Percentiles rank a stretch among this genome's conserved stretches.
These are phyloP conservation scores for Mikania micrantha DNA, from an alignment of 129 eudicot species.

Conservation along the genomic window DNA sequence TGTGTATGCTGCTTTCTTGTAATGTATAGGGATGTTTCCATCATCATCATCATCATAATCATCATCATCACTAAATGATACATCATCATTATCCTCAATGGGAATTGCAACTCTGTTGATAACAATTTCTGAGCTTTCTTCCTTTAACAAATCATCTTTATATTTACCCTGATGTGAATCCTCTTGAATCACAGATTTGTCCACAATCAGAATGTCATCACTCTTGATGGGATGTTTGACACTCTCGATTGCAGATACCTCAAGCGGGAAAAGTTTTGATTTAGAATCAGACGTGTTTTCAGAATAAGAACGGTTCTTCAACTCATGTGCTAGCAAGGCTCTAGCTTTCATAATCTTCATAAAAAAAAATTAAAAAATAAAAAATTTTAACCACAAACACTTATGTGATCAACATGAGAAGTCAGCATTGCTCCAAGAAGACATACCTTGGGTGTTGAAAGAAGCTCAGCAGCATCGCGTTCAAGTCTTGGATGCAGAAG, in stretches of 20 bases:
- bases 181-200: conserved; percentile 47
- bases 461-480: conserved; percentile 49
- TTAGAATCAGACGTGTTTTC: conserved; percentile 20
- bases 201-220: conserved; percentile 46
- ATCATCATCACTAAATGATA: conserved; percentile 91
- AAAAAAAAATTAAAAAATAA: background rate
- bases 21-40: conserved; percentile 44
- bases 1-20: conserved; percentile 32
- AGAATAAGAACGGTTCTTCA: conserved; percentile 27
- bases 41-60: conserved; percentile 61
- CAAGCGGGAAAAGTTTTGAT: conserved; percentile 23
- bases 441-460: conserved; percentile 68
- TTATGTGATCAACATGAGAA: background rate
- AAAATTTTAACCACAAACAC: background rate
- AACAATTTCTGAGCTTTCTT: conserved; percentile 52
- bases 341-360: conserved; percentile 71
- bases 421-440: background rate
- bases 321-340: conserved; percentile 44
- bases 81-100: conserved; percentile 66
- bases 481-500: conserved; percentile 70
- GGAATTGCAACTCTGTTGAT: conserved; percentile 29
- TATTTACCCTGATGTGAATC: conserved; percentile 19
- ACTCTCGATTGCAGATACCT: conserved; percentile 20
- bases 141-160: conserved; percentile 74
- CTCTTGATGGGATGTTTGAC: conserved; percentile 35